Base-by-base conservation (phyloP, 108 stramenopile genomes). In the Cyclotella atomus region DNA sequence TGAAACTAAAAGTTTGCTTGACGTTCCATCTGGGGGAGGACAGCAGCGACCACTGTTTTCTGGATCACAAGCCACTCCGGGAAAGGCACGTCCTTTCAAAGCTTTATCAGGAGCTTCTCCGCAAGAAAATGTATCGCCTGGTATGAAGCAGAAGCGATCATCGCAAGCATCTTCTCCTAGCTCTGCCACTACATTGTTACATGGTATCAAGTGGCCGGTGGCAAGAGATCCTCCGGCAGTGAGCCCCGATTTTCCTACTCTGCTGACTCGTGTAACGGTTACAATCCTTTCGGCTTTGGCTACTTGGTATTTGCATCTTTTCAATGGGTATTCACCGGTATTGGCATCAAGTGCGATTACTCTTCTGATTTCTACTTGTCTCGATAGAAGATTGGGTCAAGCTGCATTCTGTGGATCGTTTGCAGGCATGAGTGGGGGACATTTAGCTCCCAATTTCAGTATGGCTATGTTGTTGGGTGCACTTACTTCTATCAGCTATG, bases 331-430 rank as follows among this genome's bases (percentile, higher is more conserved):
- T 56, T 80, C 73, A 23, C 77, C 78, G 14, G 85, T 85, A 28
- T 35, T 88, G 63, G 87, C 85, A 50, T 77, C 82, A 0, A 66
- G 80, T 12, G 80, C 75, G 19, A 35, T 81, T 20, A 75, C 87
- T 7, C 30, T 77, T n/a, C 60, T 88, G 5, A 43, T 82, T 10
- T 75, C 65, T 7, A 83, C 65, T 23, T 81, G 79, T 41, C 24
- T 77, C 19, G 75, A 68, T 44, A 73, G 69, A 4, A 30, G 87
- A 38, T 60, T 87, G 14, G 87, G 87, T 15, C 87, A 85, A 54
- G 85, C 81, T 15, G 87, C 85, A 28, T 67, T 88, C 30, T 86
- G 85, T 65, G 87, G 87, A 6, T 69, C 83, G 7, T 83, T 88
- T 62, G 87, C 87, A 9, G 87, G 87, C 20, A 88, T 88, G 87